Evolutionary conservation across 2,329 filamentous ascomycete genomes (phyloP).

Genomic region (Paracamarosporium sp.): DNA sequence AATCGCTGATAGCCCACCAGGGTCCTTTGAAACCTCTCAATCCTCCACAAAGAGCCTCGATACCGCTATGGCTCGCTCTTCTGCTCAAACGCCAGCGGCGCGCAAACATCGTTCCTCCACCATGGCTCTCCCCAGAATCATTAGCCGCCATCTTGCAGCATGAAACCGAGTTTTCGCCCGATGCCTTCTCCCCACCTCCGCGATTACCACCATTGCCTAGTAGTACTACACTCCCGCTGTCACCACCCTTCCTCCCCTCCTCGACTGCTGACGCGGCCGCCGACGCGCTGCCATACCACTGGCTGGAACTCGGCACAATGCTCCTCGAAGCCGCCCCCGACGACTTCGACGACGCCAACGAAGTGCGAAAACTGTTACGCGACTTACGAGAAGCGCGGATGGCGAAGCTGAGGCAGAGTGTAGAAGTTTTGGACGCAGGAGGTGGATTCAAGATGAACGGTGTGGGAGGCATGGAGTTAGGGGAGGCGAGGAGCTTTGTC

Average conservation of each 20-base stretch:
- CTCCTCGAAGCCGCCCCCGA: conserved; percentile 84
- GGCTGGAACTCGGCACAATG: conserved; percentile 89
- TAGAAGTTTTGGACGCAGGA: conserved; percentile 73
- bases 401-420: conserved; percentile 83
- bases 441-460: conserved; percentile 78
- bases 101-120: conserved; percentile 88
- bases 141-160: conserved; percentile 79
- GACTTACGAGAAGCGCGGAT: conserved; percentile 88
- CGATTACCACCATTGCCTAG: conserved; percentile 68
- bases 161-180: conserved; percentile 70
- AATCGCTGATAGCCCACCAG: conserved; percentile 55
- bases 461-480: conserved; percentile 91
- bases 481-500: conserved; percentile 84
- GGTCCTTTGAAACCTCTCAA: conserved; percentile 77
- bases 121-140: conserved; percentile 82
- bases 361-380: conserved; percentile 75
- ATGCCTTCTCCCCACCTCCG: conserved; percentile 77
- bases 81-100: conserved; percentile 93
- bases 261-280: conserved; percentile 73
- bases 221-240: conserved; percentile 42
- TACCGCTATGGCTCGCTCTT: conserved; percentile 94
- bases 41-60: conserved; percentile 77
- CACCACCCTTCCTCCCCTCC: conserved; percentile 78
- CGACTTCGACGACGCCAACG: conserved; percentile 77
- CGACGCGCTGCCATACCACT: conserved; percentile 87